Evolutionary conservation across 305 asterid species (phyloP), one percentile per base, ranked within the genome.

Genomic region (Plantago coronopus): DNA sequence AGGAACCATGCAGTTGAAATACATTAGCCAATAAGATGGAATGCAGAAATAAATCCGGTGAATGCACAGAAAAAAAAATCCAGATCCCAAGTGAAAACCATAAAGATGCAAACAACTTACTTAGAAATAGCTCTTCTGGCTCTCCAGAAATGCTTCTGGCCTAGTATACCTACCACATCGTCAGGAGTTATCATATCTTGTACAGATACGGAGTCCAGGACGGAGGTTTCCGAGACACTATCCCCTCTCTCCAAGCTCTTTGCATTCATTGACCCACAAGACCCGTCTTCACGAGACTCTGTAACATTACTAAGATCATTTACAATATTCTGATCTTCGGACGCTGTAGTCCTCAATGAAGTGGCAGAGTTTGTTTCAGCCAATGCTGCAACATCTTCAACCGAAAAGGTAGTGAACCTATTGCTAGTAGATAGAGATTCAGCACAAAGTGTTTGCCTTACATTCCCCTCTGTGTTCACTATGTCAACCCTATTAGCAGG

Each of bases 131-230:
- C 89, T 73, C 78, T 79, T 69, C 98, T 80, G 50, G 95, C 95
- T 54, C 84, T 91, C 96, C 96, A 91, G 70, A 91, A 91, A 49
- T 73, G 87, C 64, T 81, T 91, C 82, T 78, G 90, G 29, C 98
- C 98, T 23, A 91, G 78, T 22, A 81, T 67, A 57, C 85, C 90
- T n/a, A 82, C 95, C 54, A 84, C 81, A 76, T 88, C 95, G 42
- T 91, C 98, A 42, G 96, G 96, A 53, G 87, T 81, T 57, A 88
- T 60, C 53, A 23, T 23, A 50, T 77, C 85, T 67, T 69, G 67
- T 49, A 77, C 84, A 45, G 77, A 74, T 56, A 76, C 59, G 51
- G 81, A 73, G 69, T 88, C 95, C 83, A 84, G 78, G 72, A 79
- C 64, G 42, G 89, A 88, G 47, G 91, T 78, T 65, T 84, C 95